A percentile compares a stretch with the other conserved stretches of the same genome.
Conservation (phyloP, 2,329 filamentous ascomycete species). For the Pyrenochaeta sp. region DNA sequence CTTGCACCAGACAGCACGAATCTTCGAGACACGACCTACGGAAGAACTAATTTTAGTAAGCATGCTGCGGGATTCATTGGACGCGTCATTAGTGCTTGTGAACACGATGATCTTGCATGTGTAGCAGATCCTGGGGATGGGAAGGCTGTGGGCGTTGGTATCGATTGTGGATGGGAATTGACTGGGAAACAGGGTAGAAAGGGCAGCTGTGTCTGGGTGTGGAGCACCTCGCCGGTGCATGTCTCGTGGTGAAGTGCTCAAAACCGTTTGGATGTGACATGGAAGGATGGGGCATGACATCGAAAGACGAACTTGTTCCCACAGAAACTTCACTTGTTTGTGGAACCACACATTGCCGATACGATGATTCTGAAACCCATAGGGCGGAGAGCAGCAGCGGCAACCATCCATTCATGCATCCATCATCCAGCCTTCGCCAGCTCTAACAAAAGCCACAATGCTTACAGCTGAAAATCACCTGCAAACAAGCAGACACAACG, state of each 20-base stretch:
- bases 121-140: conserved; percentile 7
- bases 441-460: background rate
- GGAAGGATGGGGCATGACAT: conserved; percentile 14
- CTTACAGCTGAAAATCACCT: background rate
- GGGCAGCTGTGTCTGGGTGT: conserved; percentile 3
- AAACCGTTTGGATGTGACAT: conserved; percentile 6
- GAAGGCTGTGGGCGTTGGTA: conserved; percentile 9
- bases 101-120: conserved; percentile 8
- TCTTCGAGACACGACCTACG: conserved; percentile 18
- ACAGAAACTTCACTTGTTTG: conserved; percentile 20
- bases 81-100: conserved; percentile 22
- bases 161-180: conserved; percentile 19
- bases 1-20: conserved; percentile 5
- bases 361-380: conserved; percentile 10
- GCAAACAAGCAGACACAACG: background rate
- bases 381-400: conserved; percentile 11
- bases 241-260: conserved; percentile 7
- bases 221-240: conserved; percentile 4
- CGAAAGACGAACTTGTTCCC: conserved; percentile 20
- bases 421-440: background rate
- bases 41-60: conserved; percentile 20
- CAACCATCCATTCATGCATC: background rate
- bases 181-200: conserved; percentile 9
- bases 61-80: conserved; percentile 17
- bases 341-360: conserved; percentile 12